Percentiles rank a stretch among this genome's conserved stretches.
Evolutionary conservation across 1,284 basidiomycete species (phyloP).

Genomic region (Agroathelia rolfsii): DNA sequence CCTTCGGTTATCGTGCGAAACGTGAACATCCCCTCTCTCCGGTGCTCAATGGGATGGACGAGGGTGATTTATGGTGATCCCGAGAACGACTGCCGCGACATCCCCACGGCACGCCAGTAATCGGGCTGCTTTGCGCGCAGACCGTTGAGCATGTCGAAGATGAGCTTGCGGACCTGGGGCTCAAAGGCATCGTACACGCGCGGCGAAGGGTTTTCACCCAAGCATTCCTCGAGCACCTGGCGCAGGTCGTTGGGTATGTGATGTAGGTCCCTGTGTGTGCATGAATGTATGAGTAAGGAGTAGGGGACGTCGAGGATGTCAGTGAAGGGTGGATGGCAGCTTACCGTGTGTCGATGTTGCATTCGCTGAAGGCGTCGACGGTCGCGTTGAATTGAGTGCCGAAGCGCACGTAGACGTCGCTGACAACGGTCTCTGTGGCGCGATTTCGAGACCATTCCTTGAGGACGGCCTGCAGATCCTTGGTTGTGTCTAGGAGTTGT

Average conservation of each 20-base stretch:
- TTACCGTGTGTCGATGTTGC: slow-evolving; percentile 79
- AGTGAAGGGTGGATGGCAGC: slow-evolving; percentile 18
- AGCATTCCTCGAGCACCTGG: slow-evolving; percentile 72
- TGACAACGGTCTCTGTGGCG: slow-evolving; percentile 72
- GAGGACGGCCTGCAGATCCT: slow-evolving; percentile 75
- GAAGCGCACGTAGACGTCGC: slow-evolving; percentile 88
- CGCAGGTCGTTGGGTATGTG: slow-evolving; percentile 77
- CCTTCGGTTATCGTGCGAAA: too few species aligned
- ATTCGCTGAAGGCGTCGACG: slow-evolving; percentile 69
- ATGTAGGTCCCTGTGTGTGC: slow-evolving; percentile 64
- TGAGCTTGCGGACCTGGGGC: slow-evolving; percentile 72
- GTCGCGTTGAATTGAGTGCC: slow-evolving; percentile 88
- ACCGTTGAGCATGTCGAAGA: slow-evolving; percentile 76
- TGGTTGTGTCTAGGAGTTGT: slow-evolving; percentile 77
- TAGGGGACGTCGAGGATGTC: slow-evolving; percentile 3
- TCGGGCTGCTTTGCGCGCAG: slow-evolving; percentile 79
- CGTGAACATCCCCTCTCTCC: too few species aligned
- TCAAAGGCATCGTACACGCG: slow-evolving; percentile 65
- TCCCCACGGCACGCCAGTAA: slow-evolving; percentile 41
- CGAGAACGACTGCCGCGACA: too few species aligned
- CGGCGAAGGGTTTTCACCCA: slow-evolving; percentile 77
- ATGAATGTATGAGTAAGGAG: slow-evolving; percentile 4
- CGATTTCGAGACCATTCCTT: slow-evolving; percentile 65
- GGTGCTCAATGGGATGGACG: too few species aligned
- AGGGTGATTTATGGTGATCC: too few species aligned